Evolutionary conservation across 1,284 basidiomycete species (phyloP).

Genomic region (Microstroma glucosiphilum): DNA sequence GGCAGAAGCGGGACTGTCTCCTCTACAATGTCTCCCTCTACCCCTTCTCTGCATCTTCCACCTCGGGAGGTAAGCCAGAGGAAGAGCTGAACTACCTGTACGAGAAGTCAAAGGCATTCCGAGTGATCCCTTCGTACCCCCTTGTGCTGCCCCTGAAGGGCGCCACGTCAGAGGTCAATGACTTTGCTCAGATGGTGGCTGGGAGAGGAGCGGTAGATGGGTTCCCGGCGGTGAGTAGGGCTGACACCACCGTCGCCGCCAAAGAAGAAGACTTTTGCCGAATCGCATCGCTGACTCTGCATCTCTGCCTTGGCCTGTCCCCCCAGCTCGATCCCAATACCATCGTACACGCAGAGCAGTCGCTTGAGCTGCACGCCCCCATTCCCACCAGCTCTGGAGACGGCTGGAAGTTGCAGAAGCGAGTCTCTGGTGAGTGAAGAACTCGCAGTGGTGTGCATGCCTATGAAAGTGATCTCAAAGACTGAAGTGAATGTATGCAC

Average conservation of each 20-base stretch:
- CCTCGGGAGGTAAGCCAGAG: constrained; percentile 30
- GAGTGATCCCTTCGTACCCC: constrained; percentile 51
- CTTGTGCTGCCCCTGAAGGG: constrained; percentile 48
- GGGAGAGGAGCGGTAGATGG: constrained; percentile 25
- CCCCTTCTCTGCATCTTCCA: constrained; percentile 33
- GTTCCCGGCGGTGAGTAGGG: constrained; percentile 21
- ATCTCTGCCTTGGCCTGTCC: constrained; percentile 26
- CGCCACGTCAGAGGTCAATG: constrained; percentile 35
- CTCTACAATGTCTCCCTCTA: constrained; percentile 26
- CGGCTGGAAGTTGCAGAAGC: constrained; percentile 40
- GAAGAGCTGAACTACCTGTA: constrained; percentile 47
- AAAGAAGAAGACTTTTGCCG: neutral
- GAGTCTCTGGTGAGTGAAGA: constrained; percentile 17
- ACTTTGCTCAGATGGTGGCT: constrained; percentile 44
- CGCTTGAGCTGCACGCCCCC: constrained; percentile 46
- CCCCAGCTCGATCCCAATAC: constrained; percentile 47
- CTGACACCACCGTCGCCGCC: neutral
- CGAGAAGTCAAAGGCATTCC: constrained; percentile 45
- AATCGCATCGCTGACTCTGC: constrained; percentile 14
- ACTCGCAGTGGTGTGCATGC: too few species aligned
- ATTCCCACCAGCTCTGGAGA: constrained; percentile 37
- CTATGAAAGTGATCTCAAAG: too few species aligned
- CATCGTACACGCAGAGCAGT: constrained; percentile 52
- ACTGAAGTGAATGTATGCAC: too few species aligned
- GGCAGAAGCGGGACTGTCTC: constrained; percentile 51